Evolutionary conservation across 306 rosid genomes (phyloP).

Genomic region (Crotalaria pallida): DNA sequence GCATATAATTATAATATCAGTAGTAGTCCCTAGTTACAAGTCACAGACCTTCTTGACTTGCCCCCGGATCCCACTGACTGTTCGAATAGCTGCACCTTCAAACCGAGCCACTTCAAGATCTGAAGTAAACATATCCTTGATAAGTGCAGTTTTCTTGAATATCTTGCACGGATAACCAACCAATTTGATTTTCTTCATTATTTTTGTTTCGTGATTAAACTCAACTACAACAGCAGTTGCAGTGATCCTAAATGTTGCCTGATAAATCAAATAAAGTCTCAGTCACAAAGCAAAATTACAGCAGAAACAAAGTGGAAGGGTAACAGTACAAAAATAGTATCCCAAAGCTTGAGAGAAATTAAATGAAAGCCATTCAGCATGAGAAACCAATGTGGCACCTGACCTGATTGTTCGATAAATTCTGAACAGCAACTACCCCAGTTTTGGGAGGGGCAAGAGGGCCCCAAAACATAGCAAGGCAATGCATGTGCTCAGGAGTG

Average conservation of each 20-base stretch:
- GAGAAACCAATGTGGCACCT: background rate
- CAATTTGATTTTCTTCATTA: constrained; percentile 88
- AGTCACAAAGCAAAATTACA: constrained; percentile 12
- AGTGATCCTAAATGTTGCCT: constrained; percentile 83
- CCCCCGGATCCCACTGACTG: constrained; percentile 91
- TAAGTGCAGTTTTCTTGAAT: constrained; percentile 88
- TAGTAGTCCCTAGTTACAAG: background rate
- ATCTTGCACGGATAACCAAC: constrained; percentile 90
- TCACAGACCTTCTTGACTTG: constrained; percentile 86
- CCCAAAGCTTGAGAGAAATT: background rate
- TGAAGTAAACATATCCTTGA: constrained; percentile 89
- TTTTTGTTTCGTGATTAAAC: constrained; percentile 71
- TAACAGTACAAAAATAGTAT: background rate
- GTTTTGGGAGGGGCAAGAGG: constrained; percentile 93
- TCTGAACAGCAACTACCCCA: constrained; percentile 86
- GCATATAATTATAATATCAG: background rate
- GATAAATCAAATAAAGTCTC: constrained; percentile 30
- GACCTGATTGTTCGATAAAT: constrained; percentile 79
- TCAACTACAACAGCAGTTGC: constrained; percentile 88
- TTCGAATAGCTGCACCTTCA: constrained; percentile 91
- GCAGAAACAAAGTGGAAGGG: background rate
- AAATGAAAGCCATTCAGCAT: background rate
- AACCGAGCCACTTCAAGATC: constrained; percentile 93
- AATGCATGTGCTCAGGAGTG: constrained; percentile 94
- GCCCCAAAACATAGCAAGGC: constrained; percentile 93